These are phyloP conservation scores for Arthrobotrys pseudoclavata DNA, from an alignment of 2,329 filamentous ascomycete species.

Conservation along the genomic window DNA sequence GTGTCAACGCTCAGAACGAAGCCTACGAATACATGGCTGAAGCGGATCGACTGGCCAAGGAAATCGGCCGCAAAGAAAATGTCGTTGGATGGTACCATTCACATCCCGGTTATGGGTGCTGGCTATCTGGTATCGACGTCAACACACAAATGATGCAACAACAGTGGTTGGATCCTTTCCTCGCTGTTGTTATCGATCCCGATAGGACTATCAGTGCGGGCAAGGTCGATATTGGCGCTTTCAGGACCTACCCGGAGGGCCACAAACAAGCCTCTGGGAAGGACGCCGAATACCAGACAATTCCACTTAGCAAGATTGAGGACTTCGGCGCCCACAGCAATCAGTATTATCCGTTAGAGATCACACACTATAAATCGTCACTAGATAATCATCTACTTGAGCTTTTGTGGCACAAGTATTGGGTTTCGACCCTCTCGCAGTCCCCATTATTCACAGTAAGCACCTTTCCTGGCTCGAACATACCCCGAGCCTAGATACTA, in stretches of 20 bases:
- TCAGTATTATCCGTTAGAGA: conserved; percentile 90
- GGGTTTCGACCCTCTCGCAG: conserved; percentile 94
- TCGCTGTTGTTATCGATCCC: conserved; percentile 95
- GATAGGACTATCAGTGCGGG: conserved; percentile 94
- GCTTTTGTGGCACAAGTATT: conserved; percentile 98
- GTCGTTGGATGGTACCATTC: conserved; percentile 98
- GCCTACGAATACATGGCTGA: conserved; percentile 97
- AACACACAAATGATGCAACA: conserved; percentile 89
- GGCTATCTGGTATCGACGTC: conserved; percentile 96
- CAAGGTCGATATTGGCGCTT: conserved; percentile 97
- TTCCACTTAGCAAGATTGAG: conserved; percentile 92
- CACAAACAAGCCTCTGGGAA: conserved; percentile 73
- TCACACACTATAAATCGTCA: conserved; percentile 93
- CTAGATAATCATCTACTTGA: conserved; percentile 89
- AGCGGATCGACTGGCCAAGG: conserved; percentile 80
- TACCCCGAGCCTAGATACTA: background rate
- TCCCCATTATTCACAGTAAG: conserved; percentile 80
- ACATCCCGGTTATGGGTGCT: conserved; percentile 97
- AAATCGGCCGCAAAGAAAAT: conserved; percentile 83
- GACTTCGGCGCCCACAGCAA: conserved; percentile 94
- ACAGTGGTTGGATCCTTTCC: conserved; percentile 86
- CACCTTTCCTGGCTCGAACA: background rate
- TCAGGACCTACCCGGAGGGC: conserved; percentile 86
- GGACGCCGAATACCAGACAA: conserved; percentile 77
- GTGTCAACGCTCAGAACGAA: conserved; percentile 94